These are phyloP conservation scores for Funneliformis caledonium DNA, from an alignment of 371 early-diverging fungal genomes.

Conservation along the genomic window DNA sequence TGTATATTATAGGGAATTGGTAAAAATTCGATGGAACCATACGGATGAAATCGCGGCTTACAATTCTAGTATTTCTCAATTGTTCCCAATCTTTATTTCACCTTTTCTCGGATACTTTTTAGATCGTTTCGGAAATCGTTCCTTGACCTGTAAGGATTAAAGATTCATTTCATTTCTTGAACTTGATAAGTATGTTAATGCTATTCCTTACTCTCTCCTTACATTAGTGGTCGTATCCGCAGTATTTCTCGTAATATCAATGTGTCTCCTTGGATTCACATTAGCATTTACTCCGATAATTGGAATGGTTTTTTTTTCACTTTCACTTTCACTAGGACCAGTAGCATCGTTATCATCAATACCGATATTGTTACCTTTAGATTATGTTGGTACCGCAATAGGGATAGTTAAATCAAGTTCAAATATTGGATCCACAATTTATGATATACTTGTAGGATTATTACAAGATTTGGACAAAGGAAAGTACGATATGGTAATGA, in stretches of 20 bases:
- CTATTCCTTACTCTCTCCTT: not conserved
- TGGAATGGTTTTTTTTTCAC: conserved; percentile 66
- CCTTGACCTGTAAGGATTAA: conserved; percentile 55
- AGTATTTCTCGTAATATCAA: conserved; percentile 50
- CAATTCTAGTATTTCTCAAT: conserved; percentile 68
- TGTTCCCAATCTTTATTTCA: conserved; percentile 68
- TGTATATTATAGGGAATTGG: conserved; percentile 56
- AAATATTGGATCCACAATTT: conserved; percentile 67
- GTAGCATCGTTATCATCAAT: conserved; percentile 69
- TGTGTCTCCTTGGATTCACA: conserved; percentile 60
- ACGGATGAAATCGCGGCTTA: conserved; percentile 63
- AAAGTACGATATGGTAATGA: conserved; percentile 19
- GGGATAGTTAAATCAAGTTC: conserved; percentile 71
- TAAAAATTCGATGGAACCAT: conserved; percentile 64
- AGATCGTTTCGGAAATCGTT: conserved; percentile 65
- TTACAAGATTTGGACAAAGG: conserved; percentile 59
- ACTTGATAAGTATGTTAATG: not conserved
- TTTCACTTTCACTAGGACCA: conserved; percentile 70
- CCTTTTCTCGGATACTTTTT: conserved; percentile 69
- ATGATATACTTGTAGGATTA: conserved; percentile 68
- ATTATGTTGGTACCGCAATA: conserved; percentile 69
- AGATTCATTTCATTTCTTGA: too few species aligned
- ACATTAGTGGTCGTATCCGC: conserved; percentile 57
- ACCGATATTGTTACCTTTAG: conserved; percentile 62
- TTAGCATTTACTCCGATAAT: conserved; percentile 55